Percentiles rank a stretch among this genome's conserved stretches.
phyloP scores from a whole-genome alignment of 208 protist species.

The Phytomonas sp. region DNA sequence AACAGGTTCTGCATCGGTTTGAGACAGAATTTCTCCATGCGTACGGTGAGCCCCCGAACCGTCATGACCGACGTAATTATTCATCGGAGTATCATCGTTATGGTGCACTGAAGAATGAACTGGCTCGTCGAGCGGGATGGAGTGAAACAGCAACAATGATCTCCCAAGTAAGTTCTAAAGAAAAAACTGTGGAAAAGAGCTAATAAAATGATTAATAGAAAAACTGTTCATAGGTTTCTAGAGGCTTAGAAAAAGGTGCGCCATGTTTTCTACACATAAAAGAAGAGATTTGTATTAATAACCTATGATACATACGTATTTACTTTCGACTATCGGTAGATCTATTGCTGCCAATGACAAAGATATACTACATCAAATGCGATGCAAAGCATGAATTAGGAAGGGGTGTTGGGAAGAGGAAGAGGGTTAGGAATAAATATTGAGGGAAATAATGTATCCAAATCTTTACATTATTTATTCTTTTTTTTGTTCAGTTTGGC shows the following conservation, averaged over 20 bases:
- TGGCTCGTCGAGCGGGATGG: slow-evolving; percentile 19
- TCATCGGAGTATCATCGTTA: slow-evolving; percentile 69
- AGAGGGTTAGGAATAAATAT: not conserved
- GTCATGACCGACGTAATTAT: slow-evolving; percentile 46
- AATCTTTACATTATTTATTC: not conserved
- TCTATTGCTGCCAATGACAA: not conserved
- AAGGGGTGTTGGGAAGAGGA: not conserved
- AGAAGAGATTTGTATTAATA: slow-evolving; percentile 1
- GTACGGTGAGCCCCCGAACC: slow-evolving; percentile 39
- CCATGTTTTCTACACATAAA: not conserved
- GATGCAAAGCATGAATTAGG: not conserved
- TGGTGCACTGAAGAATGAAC: slow-evolving; percentile 72
- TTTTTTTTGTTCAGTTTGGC: not conserved
- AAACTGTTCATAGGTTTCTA: not conserved
- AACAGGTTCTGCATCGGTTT: slow-evolving; percentile 73
- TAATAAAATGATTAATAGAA: not conserved
- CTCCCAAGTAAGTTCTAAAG: not conserved
- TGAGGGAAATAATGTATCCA: not conserved
- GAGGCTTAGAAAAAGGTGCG: not conserved
- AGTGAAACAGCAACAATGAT: not conserved
- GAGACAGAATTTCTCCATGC: slow-evolving; percentile 66
- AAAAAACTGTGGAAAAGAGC: not conserved
- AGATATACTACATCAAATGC: not conserved
- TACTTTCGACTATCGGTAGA: not conserved
- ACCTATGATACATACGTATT: not conserved